Conservation (phyloP, 1,284 basidiomycete species). For the Fomitopsis palustris region DNA sequence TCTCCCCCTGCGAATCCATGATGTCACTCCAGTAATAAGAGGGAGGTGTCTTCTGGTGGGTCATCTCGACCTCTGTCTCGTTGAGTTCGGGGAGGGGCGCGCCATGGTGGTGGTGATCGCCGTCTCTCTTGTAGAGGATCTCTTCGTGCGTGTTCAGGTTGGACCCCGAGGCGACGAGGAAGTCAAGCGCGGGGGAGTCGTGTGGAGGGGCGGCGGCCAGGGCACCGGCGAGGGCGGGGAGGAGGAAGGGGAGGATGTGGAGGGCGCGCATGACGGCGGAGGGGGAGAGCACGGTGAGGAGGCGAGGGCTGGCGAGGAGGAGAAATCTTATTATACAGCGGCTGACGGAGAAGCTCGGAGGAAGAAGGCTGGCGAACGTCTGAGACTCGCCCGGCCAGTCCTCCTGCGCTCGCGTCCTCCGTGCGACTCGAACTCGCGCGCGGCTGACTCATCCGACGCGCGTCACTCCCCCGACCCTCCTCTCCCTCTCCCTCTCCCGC, state of each 20-base stretch:
- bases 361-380: slow-evolving; percentile 21
- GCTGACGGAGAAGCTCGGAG: slow-evolving; percentile 22
- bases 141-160: slow-evolving; percentile 7
- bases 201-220: slow-evolving; percentile 17
- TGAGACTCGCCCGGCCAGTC: background rate
- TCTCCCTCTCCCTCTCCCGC: background rate
- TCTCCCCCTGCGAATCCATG: slow-evolving; percentile 44
- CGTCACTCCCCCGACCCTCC: background rate
- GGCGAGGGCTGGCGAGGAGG: background rate
- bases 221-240: slow-evolving; percentile 27
- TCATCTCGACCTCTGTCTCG: slow-evolving; percentile 64
- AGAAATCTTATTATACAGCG: slow-evolving; percentile 10
- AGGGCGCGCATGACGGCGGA: slow-evolving; percentile 33
- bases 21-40: slow-evolving; percentile 80
- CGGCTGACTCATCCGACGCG: slow-evolving; percentile 2
- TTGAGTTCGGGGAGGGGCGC: slow-evolving; percentile 61
- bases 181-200: slow-evolving; percentile 11
- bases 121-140: slow-evolving; percentile 21
- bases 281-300: slow-evolving; percentile 10
- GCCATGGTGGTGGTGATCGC: slow-evolving; percentile 23
- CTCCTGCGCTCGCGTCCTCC: background rate
- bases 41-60: slow-evolving; percentile 65
- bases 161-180: slow-evolving; percentile 5
- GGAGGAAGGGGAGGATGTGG: slow-evolving; percentile 28
- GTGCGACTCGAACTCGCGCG: background rate